A percentile compares a stretch with the other conserved stretches of the same genome.
These are phyloP conservation scores for Globisporangium recalcitrans DNA, from an alignment of 352 stramenopile genomes.

Conservation along the genomic window DNA sequence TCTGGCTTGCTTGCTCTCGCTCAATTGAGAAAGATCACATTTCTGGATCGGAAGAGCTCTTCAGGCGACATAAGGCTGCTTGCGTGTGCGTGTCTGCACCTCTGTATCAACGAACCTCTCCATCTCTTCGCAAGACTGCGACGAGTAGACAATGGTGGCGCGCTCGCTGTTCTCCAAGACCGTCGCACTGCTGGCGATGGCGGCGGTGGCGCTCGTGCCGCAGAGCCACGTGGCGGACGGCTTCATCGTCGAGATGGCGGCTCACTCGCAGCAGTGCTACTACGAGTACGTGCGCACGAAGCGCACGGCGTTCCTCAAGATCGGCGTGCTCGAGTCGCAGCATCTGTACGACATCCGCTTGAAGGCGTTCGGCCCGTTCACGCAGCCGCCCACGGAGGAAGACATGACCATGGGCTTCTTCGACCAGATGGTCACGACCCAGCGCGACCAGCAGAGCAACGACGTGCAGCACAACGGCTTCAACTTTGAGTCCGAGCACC, in stretches of 20 bases:
- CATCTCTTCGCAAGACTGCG: background rate
- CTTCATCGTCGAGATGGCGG: constrained; percentile 58
- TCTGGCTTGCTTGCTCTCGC: background rate
- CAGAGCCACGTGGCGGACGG: constrained; percentile 14
- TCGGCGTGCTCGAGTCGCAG: constrained; percentile 66
- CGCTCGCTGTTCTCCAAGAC: background rate
- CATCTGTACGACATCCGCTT: constrained; percentile 75
- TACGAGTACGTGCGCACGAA: constrained; percentile 84
- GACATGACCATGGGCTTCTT: constrained; percentile 68
- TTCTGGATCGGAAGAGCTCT: constrained; percentile 1
- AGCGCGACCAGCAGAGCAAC: constrained; percentile 58
- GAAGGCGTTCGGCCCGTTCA: constrained; percentile 67
- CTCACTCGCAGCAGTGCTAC: constrained; percentile 62
- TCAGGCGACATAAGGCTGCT: background rate
- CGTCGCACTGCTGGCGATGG: constrained; percentile 21
- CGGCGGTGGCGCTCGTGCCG: constrained; percentile 20
- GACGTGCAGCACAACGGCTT: constrained; percentile 83
- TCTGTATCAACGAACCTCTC: background rate
- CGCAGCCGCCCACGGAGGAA: constrained; percentile 35
- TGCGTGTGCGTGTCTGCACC: background rate
- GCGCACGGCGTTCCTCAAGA: constrained; percentile 79
- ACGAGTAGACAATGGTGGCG: background rate
- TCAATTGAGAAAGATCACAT: constrained; percentile 7
- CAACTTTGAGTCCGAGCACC: constrained; percentile 84
- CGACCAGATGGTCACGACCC: constrained; percentile 60